Conservation (phyloP, 2,329 filamentous ascomycete genomes). For the Aspergillus viridinutans region DNA sequence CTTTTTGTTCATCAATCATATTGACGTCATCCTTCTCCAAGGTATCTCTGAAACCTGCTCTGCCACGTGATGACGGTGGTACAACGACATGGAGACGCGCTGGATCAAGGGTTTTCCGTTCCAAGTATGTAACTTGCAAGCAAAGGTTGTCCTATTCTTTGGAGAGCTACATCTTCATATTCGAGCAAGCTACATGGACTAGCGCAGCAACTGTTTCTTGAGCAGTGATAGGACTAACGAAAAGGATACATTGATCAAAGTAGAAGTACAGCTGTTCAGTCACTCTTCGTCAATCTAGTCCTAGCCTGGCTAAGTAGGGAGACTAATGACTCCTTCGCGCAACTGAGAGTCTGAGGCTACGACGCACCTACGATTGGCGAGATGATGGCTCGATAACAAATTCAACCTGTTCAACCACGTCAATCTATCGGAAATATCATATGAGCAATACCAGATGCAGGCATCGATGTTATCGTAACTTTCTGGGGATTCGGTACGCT, state of each 20-base stretch:
- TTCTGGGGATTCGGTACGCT: neutral
- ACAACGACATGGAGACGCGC: neutral
- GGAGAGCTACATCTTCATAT: no score
- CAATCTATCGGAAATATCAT: neutral
- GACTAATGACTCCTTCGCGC: neutral
- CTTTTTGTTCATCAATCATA: slow-evolving; percentile 14
- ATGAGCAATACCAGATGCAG: neutral
- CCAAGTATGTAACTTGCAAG: neutral
- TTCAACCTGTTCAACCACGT: neutral
- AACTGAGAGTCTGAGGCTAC: neutral
- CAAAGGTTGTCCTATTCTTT: no score
- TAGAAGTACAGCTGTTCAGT: neutral
- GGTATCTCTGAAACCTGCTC: neutral
- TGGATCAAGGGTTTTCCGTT: neutral
- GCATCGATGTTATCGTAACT: neutral
- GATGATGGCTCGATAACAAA: no score
- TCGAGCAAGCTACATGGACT: no score
- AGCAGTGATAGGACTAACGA: neutral
- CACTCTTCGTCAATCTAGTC: neutral
- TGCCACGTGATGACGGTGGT: neutral
- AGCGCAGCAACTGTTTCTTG: neutral
- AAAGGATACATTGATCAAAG: neutral
- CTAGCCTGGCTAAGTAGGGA: neutral
- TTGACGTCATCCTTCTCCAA: slow-evolving; percentile 20
- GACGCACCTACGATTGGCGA: neutral